Conservation (phyloP, 176 grass and related monocot species). For the Bromus sterilis region DNA sequence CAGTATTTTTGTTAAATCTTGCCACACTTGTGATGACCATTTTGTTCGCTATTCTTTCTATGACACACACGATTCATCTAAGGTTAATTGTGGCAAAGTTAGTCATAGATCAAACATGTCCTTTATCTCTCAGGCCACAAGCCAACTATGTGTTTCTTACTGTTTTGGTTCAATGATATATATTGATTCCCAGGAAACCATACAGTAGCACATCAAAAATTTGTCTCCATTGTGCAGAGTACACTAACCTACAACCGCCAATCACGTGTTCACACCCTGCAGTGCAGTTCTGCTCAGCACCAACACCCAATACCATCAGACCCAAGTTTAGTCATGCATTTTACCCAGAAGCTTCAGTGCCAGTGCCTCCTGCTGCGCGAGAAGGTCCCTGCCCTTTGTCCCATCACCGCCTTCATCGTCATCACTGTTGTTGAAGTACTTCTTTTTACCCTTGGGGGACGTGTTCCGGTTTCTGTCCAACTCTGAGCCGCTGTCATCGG, state of each 20-base stretch:
- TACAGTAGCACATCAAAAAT: slow-evolving; percentile 27
- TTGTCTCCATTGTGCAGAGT: background rate
- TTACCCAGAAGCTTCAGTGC: slow-evolving; percentile 71
- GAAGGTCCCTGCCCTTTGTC: background rate
- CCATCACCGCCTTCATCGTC: slow-evolving; percentile 23
- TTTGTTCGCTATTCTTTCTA: too few relatives aligned
- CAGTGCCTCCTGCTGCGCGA: slow-evolving; percentile 73
- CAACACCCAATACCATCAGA: background rate
- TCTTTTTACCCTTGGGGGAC: slow-evolving; percentile 42
- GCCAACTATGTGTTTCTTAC: too few relatives aligned
- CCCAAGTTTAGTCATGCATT: slow-evolving; percentile 50
- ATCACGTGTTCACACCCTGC: background rate
- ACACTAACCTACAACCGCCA: background rate
- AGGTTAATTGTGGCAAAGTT: too few relatives aligned
- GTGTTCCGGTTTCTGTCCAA: slow-evolving; percentile 17
- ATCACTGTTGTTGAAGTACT: slow-evolving; percentile 39
- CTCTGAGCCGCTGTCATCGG: slow-evolving; percentile 43
- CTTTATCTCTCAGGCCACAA: too few relatives aligned
- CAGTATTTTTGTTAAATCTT: too few relatives aligned
- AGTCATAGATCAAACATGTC: too few relatives aligned
- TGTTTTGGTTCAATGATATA: background rate
- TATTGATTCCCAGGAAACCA: background rate
- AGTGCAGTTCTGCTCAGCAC: background rate
- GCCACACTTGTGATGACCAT: too few relatives aligned
- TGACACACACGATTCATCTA: too few relatives aligned